Percentiles rank a stretch among this genome's conserved stretches.
Conservation (phyloP, 164 flowering plant species). For the Kingdonia uniflora region DNA sequence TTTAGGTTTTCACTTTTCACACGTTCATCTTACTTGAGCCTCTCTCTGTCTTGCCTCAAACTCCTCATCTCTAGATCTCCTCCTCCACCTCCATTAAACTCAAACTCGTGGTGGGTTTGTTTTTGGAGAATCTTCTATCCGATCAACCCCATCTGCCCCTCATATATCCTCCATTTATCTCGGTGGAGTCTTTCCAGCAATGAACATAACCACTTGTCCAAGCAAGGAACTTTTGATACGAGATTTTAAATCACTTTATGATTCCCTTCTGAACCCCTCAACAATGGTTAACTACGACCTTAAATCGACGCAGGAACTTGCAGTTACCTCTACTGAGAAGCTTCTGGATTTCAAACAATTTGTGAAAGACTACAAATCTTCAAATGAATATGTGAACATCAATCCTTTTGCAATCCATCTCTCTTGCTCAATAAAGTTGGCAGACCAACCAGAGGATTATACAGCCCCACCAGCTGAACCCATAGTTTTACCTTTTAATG, state of each 20-base stretch:
- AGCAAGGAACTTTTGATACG: constrained; percentile 32
- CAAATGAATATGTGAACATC: neutral
- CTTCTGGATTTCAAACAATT: constrained; percentile 86
- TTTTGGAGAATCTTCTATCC: too few relatives aligned
- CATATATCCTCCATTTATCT: constrained; percentile 20
- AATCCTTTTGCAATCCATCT: constrained; percentile 36
- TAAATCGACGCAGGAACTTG: constrained; percentile 17
- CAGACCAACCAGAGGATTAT: constrained; percentile 28
- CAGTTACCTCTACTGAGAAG: too few relatives aligned
- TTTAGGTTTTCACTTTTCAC: too few relatives aligned
- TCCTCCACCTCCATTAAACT: too few relatives aligned
- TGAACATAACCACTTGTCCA: constrained; percentile 15
- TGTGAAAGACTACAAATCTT: too few relatives aligned
- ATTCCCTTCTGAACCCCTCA: too few relatives aligned
- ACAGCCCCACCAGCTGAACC: constrained; percentile 49
- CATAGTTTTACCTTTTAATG: constrained; percentile 29
- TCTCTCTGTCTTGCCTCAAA: too few relatives aligned
- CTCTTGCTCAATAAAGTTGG: constrained; percentile 36
- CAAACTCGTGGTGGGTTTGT: too few relatives aligned
- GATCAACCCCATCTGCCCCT: too few relatives aligned
- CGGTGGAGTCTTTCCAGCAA: neutral
- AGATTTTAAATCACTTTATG: constrained; percentile 40
- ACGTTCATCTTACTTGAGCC: too few relatives aligned
- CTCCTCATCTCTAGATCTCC: too few relatives aligned
- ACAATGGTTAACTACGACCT: constrained; percentile 25